A percentile compares a stretch with the other conserved stretches of the same genome.
Evolutionary conservation across 345 rosid species (phyloP).

Genomic region (Rhizophora mangle): DNA sequence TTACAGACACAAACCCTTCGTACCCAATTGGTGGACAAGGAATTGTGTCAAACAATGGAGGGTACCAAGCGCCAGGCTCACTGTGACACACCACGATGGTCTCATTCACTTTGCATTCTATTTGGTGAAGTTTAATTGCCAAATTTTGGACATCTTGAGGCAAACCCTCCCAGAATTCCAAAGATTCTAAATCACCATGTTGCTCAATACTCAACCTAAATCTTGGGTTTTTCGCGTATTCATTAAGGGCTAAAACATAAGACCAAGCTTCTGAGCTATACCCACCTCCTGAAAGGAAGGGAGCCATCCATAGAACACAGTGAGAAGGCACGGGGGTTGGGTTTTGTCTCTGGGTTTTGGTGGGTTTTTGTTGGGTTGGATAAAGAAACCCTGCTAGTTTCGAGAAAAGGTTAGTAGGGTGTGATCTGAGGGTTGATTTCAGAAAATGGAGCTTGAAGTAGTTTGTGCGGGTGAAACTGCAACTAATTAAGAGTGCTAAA

Average conservation of each 20-base stretch:
- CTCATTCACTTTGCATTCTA: constrained; percentile 49
- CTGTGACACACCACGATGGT: constrained; percentile 83
- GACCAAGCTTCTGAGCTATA: constrained; percentile 94
- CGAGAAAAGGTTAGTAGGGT: constrained; percentile 28
- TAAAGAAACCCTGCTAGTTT: constrained; percentile 22
- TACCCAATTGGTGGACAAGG: constrained; percentile 80
- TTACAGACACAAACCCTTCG: constrained; percentile 39
- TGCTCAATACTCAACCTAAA: constrained; percentile 63
- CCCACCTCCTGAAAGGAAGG: constrained; percentile 91
- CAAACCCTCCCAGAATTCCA: constrained; percentile 71
- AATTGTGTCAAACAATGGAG: constrained; percentile 69
- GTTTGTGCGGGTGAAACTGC: constrained; percentile 37
- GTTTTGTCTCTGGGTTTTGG: constrained; percentile 10
- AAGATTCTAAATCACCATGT: constrained; percentile 69
- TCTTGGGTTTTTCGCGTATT: constrained; percentile 33
- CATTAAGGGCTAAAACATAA: constrained; percentile 53
- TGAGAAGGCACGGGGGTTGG: constrained; percentile 24
- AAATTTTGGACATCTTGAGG: constrained; percentile 38
- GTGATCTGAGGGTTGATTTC: constrained; percentile 33
- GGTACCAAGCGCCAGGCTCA: constrained; percentile 95
- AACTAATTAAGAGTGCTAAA: constrained; percentile 40
- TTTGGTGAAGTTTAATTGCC: constrained; percentile 47
- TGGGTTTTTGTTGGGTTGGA: constrained; percentile 15
- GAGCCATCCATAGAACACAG: constrained; percentile 93
- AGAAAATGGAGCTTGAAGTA: constrained; percentile 35